Base-by-base conservation (phyloP, 352 stramenopile genomes). In the Aphanomyces euteiches region DNA sequence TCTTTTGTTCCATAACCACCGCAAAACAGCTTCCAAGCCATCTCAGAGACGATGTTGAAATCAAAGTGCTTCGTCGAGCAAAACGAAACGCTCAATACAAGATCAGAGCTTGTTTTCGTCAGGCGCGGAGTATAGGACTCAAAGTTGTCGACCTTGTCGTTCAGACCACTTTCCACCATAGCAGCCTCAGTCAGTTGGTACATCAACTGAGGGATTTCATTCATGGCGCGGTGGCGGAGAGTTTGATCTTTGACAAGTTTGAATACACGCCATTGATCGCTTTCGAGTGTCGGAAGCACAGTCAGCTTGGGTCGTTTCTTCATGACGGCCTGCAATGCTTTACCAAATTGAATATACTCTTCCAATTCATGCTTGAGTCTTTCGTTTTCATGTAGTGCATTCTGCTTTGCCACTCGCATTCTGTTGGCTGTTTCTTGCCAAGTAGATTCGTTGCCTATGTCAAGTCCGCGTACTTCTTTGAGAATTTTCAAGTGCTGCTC, bases 261-360 rank as follows among this genome's bases (percentile, higher is more conserved):
- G 19, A 50, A 47, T 21, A 68, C n/a, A 5, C 40, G 34, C 60
- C 60, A 68, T 21, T 68, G 60, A n/a, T 68, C 60, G 47, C 8
- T 50, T 8, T 68, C 60, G 34, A 68, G 60, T 15, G 34, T 54
- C 17, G 60, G 60, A 17, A 68, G 47, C 19, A 50, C 60, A 13
- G 60, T 50, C 10, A 68, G 60, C 47, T 68, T 68, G 3, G 60
- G 60, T 21, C 60, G 43, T 21, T 68, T 68, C 47, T 68, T 68
- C 13, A 68, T 54, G 5, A 68, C 34, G 21, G 60, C 13, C 21
- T 68, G 21, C 7, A 68, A 43, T 21, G 60, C 34, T 50, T 68
- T 68, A 37, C 60, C 60, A 61, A 68, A 68, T 47, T 68, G 39
- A 37, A 68, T 68, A 21, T 68, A 37, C 34, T 56, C 47, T 54